Base-by-base conservation (phyloP, 2,329 filamentous ascomycete species). In the Pyrenophora teres region DNA sequence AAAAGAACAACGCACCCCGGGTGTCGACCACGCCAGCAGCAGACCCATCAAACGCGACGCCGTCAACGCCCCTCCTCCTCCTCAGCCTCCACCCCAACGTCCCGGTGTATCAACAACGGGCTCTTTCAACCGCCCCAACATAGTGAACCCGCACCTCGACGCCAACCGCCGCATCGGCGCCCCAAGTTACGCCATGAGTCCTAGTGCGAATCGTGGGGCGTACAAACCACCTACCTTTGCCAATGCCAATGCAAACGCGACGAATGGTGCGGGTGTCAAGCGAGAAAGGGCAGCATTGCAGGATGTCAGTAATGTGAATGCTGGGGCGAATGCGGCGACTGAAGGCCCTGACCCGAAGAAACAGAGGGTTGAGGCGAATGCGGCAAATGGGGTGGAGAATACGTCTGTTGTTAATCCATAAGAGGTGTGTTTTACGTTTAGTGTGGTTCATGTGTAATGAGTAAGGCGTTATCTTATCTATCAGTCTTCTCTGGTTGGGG, bases 1-100 rank as follows among this genome's bases (percentile, higher is more conserved):
- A 92, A 96, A 67, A 85, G 90, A 55, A 2, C 52, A 71, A 46
- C 92, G 93, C 69, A 97, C 93, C 0, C 88, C 89, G 0, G 92
- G 92, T 2, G 83, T 97, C 33, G 91, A 97, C 65, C 90, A 95
- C 67, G 85, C 77, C 18, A 87, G 84, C 44, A 92, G 89, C 4
- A 87, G 87, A 45, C 90, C 92, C 0, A 76, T 96, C 2, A 82
- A 81, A 3, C 83, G 81, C 56, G 80, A 78, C 35, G 62, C 67
- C 23, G 59, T 72, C 32, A 57, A 57, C 8, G 59, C 58, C 8
- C 62, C 63, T 0, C 57, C 62, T 1, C 40, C 54, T 8, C 62
- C 59, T 2, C 52, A 52, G 38, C 59, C 50, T 19, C 40, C 54
- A 21, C 42, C 56, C 6, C 52, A 61, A 32, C 56, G 53, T 35